phyloP scores from a whole-genome alignment of 768 basidiomycete species.

The Tricholoma flavovirens region DNA sequence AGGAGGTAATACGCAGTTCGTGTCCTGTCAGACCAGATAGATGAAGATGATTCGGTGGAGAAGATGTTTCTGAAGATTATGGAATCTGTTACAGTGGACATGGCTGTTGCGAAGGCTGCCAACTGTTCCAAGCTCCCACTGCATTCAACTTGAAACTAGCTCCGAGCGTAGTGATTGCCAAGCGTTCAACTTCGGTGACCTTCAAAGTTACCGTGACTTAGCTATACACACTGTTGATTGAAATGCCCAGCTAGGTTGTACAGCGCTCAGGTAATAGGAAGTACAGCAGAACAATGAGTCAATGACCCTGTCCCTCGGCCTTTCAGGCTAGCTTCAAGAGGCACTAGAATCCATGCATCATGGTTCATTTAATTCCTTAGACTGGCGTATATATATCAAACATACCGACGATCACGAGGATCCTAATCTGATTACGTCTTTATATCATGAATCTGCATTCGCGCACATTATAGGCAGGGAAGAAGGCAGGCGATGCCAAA shows the following conservation, averaged over 20 bases:
- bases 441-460: background rate
- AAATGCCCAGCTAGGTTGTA: too few relatives aligned
- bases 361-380: background rate
- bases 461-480: background rate
- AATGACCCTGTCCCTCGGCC: too few relatives aligned
- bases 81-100: constrained; percentile 31
- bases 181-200: too few relatives aligned
- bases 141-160: too few relatives aligned
- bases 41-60: constrained; percentile 30
- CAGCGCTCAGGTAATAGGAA: too few relatives aligned
- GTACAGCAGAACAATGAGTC: too few relatives aligned
- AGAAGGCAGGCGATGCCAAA: background rate
- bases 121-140: too few relatives aligned
- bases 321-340: too few relatives aligned
- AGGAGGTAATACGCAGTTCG: constrained; percentile 29
- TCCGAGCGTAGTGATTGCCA: too few relatives aligned
- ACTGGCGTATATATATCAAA: constrained; percentile 1
- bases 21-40: constrained; percentile 36
- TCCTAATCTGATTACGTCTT: background rate
- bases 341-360: background rate
- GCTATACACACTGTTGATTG: too few relatives aligned
- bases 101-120: constrained; percentile 3
- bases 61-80: constrained; percentile 35
- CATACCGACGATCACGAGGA: background rate
- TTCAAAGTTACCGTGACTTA: too few relatives aligned